Evolutionary conservation across 805 yeast species (phyloP).

Genomic region (Lachancea kluyveri): DNA sequence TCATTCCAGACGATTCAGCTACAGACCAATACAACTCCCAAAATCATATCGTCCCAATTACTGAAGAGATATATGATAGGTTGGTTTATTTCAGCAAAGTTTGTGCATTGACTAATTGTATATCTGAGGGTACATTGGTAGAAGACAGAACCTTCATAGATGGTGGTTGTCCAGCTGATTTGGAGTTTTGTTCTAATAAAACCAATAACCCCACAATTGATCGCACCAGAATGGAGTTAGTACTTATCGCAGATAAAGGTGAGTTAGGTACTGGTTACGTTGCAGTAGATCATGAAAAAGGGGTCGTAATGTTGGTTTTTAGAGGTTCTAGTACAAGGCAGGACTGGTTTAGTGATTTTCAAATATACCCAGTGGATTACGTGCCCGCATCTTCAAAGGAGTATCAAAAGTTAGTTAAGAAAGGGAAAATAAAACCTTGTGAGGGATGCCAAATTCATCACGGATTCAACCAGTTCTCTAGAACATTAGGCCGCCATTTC

Average conservation of each 20-base stretch:
- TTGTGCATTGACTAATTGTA: constrained; percentile 33
- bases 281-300: constrained; percentile 40
- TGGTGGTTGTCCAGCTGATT: constrained; percentile 30
- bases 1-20: too few species aligned
- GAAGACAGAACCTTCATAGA: constrained; percentile 22
- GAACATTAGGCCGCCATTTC: constrained; percentile 35
- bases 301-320: constrained; percentile 44
- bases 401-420: constrained; percentile 18
- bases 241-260: constrained; percentile 37
- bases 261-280: constrained; percentile 52
- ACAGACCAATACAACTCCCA: constrained; percentile 1
- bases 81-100: constrained; percentile 29
- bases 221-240: constrained; percentile 33
- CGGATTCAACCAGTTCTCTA: constrained; percentile 51
- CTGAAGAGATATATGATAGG: constrained; percentile 22
- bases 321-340: constrained; percentile 57
- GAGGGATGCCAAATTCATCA: constrained; percentile 51
- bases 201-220: constrained; percentile 20
- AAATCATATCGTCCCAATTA: constrained; percentile 4
- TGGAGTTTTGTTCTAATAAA: constrained; percentile 27
- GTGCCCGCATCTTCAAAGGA: constrained; percentile 35
- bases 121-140: constrained; percentile 17
- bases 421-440: constrained; percentile 33
- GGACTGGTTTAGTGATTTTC: constrained; percentile 60
- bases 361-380: constrained; percentile 41